Percentiles rank a stretch among this genome's conserved stretches.
phyloP scores from a whole-genome alignment of 495 filamentous ascomycete genomes.

The Tetracladium setigerum region DNA sequence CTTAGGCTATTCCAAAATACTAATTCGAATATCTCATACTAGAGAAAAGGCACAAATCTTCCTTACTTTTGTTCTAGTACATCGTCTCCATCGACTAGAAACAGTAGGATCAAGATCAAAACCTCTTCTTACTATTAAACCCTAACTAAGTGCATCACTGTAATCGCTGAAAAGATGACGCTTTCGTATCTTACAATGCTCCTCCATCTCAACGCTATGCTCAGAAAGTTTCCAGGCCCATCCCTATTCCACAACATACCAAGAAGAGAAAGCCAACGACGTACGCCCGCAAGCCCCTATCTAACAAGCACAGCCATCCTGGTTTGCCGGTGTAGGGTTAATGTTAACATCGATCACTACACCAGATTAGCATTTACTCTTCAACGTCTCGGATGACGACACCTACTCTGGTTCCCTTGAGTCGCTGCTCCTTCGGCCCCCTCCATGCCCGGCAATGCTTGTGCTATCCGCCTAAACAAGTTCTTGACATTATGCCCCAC shows the following conservation, averaged over 20 bases:
- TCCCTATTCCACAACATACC: slow-evolving; percentile 10
- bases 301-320: slow-evolving; percentile 80
- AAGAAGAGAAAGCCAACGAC: slow-evolving; percentile 8
- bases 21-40: too few relatives aligned
- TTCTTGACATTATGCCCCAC: slow-evolving; percentile 96
- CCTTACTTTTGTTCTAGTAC: too few relatives aligned
- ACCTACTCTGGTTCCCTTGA: slow-evolving; percentile 58
- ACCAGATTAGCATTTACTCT: slow-evolving; percentile 6
- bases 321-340: slow-evolving; percentile 58
- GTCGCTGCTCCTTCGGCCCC: slow-evolving; percentile 59
- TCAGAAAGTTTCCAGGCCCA: slow-evolving; percentile 13
- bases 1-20: too few relatives aligned
- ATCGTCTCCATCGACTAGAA: too few relatives aligned
- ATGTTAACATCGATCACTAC: slow-evolving; percentile 95
- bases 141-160: slow-evolving; percentile 9
- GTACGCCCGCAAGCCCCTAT: background rate
- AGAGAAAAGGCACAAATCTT: too few relatives aligned
- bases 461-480: slow-evolving; percentile 92
- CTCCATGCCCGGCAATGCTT: slow-evolving; percentile 97
- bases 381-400: background rate
- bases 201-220: slow-evolving; percentile 33
- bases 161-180: slow-evolving; percentile 1
- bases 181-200: slow-evolving; percentile 22
- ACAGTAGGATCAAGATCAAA: background rate
- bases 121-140: background rate